These are phyloP conservation scores for Leccinum subrobustum DNA, from an alignment of 1,284 basidiomycete genomes.

Conservation along the genomic window DNA sequence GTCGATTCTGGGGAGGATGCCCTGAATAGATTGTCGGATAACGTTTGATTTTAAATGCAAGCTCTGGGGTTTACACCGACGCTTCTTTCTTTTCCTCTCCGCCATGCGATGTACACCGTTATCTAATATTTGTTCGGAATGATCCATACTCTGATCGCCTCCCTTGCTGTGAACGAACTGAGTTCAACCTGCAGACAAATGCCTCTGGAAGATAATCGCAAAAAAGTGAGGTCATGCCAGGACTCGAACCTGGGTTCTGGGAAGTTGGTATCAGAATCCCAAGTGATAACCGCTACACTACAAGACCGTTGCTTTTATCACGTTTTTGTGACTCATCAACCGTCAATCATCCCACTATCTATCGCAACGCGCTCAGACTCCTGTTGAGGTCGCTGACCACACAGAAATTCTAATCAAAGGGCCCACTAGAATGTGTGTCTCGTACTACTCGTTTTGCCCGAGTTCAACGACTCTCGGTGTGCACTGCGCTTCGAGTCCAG, in stretches of 20 bases:
- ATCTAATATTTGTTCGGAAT: background rate
- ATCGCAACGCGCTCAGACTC: background rate
- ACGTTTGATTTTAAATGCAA: too few species aligned
- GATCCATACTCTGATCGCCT: background rate
- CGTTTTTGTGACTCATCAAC: background rate
- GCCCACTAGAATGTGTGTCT: too few species aligned
- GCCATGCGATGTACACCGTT: background rate
- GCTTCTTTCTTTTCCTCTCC: background rate
- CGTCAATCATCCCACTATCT: conserved; percentile 14
- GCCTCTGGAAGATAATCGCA: background rate
- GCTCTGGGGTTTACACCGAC: too few species aligned
- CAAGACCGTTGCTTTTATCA: conserved; percentile 40
- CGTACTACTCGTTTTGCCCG: too few species aligned
- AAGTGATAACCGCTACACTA: conserved; percentile 52
- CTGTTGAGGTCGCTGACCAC: too few species aligned
- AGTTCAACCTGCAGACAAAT: too few species aligned
- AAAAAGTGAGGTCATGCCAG: conserved; percentile 14
- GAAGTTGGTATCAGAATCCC: conserved; percentile 52
- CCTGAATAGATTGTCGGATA: background rate
- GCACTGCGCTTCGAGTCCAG: too few species aligned
- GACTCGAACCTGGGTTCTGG: conserved; percentile 22
- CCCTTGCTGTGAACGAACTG: too few species aligned
- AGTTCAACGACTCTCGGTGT: too few species aligned
- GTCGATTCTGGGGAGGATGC: background rate
- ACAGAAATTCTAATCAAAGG: too few species aligned